These are phyloP conservation scores for Fistulifera pelliculosa DNA, from an alignment of 108 stramenopile genomes.

Conservation along the genomic window DNA sequence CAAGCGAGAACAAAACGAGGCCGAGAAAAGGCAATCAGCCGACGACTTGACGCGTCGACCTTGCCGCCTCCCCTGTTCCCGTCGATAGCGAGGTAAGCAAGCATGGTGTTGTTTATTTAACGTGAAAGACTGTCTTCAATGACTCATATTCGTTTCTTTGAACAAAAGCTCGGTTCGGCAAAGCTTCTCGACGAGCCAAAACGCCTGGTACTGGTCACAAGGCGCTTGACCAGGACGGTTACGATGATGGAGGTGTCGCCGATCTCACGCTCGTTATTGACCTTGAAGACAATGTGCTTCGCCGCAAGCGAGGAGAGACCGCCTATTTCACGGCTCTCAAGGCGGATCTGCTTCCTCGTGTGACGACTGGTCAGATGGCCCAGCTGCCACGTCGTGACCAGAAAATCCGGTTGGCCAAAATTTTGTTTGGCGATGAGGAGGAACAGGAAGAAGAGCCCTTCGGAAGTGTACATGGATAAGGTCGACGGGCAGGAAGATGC, in stretches of 20 bases:
- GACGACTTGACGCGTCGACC: conserved; percentile 67
- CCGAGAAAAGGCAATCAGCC: conserved; percentile 44
- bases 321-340: conserved; percentile 75
- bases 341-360: conserved; percentile 74
- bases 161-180: conserved; percentile 56
- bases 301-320: conserved; percentile 76
- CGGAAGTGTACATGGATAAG: conserved; percentile 69
- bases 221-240: conserved; percentile 70
- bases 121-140: neutral
- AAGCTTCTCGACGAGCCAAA: conserved; percentile 71
- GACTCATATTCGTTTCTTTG: neutral
- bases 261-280: conserved; percentile 84
- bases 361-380: conserved; percentile 60
- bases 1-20: conserved; percentile 66
- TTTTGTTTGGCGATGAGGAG: conserved; percentile 78
- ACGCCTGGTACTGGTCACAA: conserved; percentile 77
- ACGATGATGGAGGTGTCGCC: conserved; percentile 86
- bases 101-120: neutral
- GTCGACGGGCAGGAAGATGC: conserved; percentile 53
- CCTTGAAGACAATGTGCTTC: conserved; percentile 73
- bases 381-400: conserved; percentile 74
- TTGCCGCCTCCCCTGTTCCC: conserved; percentile 70
- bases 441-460: conserved; percentile 75
- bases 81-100: conserved; percentile 64
- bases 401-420: conserved; percentile 78